Evolutionary conservation across 2,329 filamentous ascomycete genomes (phyloP).

Genomic region (Paraconiothyrium brasiliense): DNA sequence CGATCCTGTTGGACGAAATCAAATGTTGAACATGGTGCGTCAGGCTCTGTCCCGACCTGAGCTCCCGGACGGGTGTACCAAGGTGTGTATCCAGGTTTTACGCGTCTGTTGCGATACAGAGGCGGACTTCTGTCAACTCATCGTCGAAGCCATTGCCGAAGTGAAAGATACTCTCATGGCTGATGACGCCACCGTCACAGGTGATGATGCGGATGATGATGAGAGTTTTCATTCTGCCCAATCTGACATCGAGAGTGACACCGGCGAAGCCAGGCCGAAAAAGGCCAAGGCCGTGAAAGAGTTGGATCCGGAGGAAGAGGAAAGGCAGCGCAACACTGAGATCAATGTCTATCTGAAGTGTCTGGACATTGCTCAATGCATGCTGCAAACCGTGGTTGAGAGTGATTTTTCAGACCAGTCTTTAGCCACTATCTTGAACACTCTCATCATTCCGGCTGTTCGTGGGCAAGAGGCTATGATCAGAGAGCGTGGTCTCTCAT

Average conservation of each 20-base stretch:
- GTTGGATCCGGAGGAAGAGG: constrained; percentile 61
- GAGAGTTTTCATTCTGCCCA: constrained; percentile 94
- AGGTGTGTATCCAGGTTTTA: constrained; percentile 82
- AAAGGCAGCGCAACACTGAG: constrained; percentile 81
- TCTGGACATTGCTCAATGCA: constrained; percentile 95
- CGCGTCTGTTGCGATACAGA: constrained; percentile 84
- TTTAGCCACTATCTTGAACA: constrained; percentile 97
- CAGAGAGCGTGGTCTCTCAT: constrained; percentile 87
- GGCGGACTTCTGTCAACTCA: constrained; percentile 82
- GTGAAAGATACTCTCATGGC: constrained; percentile 90
- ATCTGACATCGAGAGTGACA: constrained; percentile 76
- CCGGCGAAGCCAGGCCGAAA: constrained; percentile 33
- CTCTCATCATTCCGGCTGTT: constrained; percentile 92
- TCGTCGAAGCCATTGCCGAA: constrained; percentile 93
- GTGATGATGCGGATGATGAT: constrained; percentile 52
- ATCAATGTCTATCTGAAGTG: constrained; percentile 99
- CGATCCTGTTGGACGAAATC: constrained; percentile 93
- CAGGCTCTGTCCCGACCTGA: constrained; percentile 86
- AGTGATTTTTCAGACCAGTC: constrained; percentile 87
- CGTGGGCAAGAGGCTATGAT: constrained; percentile 92
- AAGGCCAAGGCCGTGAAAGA: constrained; percentile 46
- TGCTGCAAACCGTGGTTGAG: constrained; percentile 93
- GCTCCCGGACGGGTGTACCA: constrained; percentile 90
- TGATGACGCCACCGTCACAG: constrained; percentile 66
- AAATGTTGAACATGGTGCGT: constrained; percentile 92